phyloP scores from a whole-genome alignment of 106 monocot species.

The Acanthochlamys bracteata region DNA sequence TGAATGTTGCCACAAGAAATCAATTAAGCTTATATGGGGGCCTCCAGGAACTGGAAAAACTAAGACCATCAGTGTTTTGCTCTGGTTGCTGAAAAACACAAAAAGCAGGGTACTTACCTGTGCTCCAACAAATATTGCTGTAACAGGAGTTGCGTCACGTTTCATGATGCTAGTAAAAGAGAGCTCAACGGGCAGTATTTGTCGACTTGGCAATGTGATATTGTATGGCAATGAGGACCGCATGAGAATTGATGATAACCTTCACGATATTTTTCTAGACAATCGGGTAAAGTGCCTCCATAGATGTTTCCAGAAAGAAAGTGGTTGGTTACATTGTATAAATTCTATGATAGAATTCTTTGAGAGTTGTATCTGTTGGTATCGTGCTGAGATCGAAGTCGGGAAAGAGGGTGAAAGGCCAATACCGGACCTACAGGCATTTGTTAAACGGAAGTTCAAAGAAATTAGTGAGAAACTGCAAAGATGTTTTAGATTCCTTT shows the following conservation, averaged over 20 bases:
- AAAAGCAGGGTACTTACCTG: constrained; percentile 36
- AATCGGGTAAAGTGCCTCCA: not conserved
- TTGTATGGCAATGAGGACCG: constrained; percentile 20
- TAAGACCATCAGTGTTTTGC: constrained; percentile 30
- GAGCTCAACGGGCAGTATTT: not conserved
- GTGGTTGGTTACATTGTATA: constrained; percentile 17
- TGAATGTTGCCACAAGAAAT: not conserved
- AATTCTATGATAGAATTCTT: not conserved
- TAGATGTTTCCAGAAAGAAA: constrained; percentile 2
- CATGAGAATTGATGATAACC: constrained; percentile 11
- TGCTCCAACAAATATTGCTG: constrained; percentile 64
- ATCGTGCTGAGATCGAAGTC: not conserved
- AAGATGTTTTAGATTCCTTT: too few relatives aligned
- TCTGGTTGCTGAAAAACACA: constrained; percentile 14
- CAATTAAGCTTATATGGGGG: constrained; percentile 67
- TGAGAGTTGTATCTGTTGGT: too few relatives aligned
- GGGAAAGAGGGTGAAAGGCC: not conserved
- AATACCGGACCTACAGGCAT: constrained; percentile 6
- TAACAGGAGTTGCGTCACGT: constrained; percentile 40
- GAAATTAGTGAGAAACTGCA: not conserved
- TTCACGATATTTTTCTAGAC: constrained; percentile 10
- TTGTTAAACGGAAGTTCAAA: constrained; percentile 19
- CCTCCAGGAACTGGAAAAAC: constrained; percentile 92
- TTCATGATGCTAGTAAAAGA: constrained; percentile 20
- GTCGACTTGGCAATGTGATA: constrained; percentile 7